These are phyloP conservation scores for Cocos nucifera DNA, from an alignment of 176 grass and related monocot species.

Conservation along the genomic window DNA sequence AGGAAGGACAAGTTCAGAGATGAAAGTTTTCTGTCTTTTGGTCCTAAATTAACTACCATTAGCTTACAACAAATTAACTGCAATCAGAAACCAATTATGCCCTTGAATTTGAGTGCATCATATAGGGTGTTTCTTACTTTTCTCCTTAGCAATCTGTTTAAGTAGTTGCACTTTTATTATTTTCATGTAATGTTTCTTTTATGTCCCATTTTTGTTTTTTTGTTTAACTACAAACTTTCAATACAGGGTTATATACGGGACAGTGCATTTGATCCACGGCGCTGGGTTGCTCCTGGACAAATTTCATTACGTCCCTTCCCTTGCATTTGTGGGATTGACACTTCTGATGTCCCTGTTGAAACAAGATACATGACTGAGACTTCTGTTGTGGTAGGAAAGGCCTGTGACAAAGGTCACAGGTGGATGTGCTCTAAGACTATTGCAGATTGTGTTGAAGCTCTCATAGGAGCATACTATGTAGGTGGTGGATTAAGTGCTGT, in stretches of 20 bases:
- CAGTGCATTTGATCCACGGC: slow-evolving; percentile 1
- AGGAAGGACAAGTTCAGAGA: too few species aligned
- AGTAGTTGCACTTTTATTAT: too few species aligned
- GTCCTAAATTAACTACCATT: too few species aligned
- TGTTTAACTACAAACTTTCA: neutral
- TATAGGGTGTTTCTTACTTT: too few species aligned
- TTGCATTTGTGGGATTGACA: slow-evolving; percentile 7
- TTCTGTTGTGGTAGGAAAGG: slow-evolving; percentile 1
- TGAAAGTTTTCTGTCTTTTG: too few species aligned
- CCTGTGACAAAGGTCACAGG: slow-evolving; percentile 4
- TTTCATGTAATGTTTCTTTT: too few species aligned
- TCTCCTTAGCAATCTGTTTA: too few species aligned
- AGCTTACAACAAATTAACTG: too few species aligned
- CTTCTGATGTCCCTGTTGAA: slow-evolving; percentile 35
- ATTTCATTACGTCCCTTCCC: slow-evolving; percentile 2
- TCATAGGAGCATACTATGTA: slow-evolving; percentile 4
- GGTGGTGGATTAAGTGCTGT: slow-evolving; percentile 2
- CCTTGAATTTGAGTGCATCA: too few species aligned
- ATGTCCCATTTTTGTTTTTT: neutral
- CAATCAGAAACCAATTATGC: too few species aligned
- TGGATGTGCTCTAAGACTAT: slow-evolving; percentile 10
- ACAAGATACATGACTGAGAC: slow-evolving; percentile 14
- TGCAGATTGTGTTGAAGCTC: slow-evolving; percentile 1
- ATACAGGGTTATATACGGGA: slow-evolving; percentile 4
- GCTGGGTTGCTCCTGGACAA: slow-evolving; percentile 7